Base-by-base conservation (phyloP, 352 stramenopile genomes). In the Discostella stelligera region DNA sequence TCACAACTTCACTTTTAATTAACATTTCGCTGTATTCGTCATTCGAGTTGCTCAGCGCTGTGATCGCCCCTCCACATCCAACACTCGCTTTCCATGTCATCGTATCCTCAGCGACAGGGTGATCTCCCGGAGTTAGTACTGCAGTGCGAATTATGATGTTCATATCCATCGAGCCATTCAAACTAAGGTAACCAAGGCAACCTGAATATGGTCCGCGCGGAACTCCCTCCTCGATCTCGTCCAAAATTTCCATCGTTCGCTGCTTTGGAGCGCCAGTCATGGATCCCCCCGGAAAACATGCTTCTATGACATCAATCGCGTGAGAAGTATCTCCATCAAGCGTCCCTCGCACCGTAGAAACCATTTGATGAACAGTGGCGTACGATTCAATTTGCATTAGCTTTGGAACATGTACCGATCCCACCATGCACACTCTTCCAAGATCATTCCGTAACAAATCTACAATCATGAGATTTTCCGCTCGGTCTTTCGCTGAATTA, bases 381-480 rank as follows among this genome's bases (percentile, higher is more conserved):
- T 97, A 99, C 2, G 89, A 96, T 84, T 98, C 96, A 56, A 99
- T 95, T 4, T 90, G 81, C 94, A 98, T 98, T 20, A 99, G 85
- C 75, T 91, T 94, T 2, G 95, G 93, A 18, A 98, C 96, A 70
- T 97, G 90, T 2, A 98, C 95, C 1, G 87, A 95, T 30, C 95
- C 95, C 44, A 95, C 87, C 61, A 96, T 83, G 41, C 95, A 97
- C 16, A 98, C 94, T 66, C 95, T 78, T 18, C 94, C 94, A 50
- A 99, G 94, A 82, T 99, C 96, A 86, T 98, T 98, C 50, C 96
- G 90, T 25, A 98, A 89, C 41, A 99, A 88, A 84, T 99, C 96
- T 1, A 96, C 95, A 76, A 99, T 98, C 96, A 99, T 99, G 72
- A 99, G 95, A 77, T 98, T 98, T 77, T 99, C 96, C 0, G 96